A percentile compares a stretch with the other conserved stretches of the same genome.
These are phyloP conservation scores for Aspergillus ruber DNA, from an alignment of 2,329 filamentous ascomycete species.

Conservation along the genomic window DNA sequence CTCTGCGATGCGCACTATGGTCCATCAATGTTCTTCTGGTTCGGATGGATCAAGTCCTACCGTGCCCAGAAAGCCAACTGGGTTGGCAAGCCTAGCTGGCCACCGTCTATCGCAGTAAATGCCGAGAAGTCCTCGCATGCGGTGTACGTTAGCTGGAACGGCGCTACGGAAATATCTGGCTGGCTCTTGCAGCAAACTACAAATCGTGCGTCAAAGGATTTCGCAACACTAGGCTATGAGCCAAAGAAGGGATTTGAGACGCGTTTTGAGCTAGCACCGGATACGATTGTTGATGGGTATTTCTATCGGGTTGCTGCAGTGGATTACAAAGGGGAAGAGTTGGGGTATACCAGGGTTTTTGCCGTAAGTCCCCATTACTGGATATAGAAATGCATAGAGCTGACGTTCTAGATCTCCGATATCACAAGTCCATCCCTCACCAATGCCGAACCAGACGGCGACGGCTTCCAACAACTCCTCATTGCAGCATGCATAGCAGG, in stretches of 20 bases:
- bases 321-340: constrained; percentile 10
- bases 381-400: background rate
- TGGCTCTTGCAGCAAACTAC: constrained; percentile 20
- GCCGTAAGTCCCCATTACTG: background rate
- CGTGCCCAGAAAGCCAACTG: constrained; percentile 50
- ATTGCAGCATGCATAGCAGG: constrained; percentile 5
- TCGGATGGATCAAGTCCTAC: constrained; percentile 50
- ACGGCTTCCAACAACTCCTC: constrained; percentile 3
- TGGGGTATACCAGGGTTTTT: constrained; percentile 16
- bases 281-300: constrained; percentile 5
- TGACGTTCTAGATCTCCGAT: background rate
- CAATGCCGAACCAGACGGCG: background rate
- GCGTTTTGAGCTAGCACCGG: constrained; percentile 5
- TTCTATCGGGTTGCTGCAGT: constrained; percentile 17
- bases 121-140: constrained; percentile 2
- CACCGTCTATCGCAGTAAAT: constrained; percentile 16
- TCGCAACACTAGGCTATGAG: constrained; percentile 7
- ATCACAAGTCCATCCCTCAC: background rate
- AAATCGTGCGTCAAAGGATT: constrained; percentile 10
- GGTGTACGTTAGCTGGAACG: constrained; percentile 31
- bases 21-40: constrained; percentile 41
- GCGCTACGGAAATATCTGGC: constrained; percentile 26
- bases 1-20: constrained; percentile 28
- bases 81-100: constrained; percentile 43
- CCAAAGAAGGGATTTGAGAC: constrained; percentile 19